Evolutionary conservation across 495 filamentous ascomycete species (phyloP).

Genomic region (Aspergillus leporis): DNA sequence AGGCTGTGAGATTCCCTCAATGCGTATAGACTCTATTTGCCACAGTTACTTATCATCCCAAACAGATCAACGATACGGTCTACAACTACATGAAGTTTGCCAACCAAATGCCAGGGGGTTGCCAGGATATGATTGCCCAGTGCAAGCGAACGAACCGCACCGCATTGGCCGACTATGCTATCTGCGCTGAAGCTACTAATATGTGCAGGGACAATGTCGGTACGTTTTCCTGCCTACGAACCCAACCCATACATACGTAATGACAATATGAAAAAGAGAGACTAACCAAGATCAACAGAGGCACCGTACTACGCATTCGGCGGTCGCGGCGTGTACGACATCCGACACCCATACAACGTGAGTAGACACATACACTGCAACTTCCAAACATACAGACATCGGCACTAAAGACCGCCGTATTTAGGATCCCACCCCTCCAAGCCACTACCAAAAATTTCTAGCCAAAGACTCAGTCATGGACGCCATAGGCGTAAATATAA

Average conservation of each 20-base stretch:
- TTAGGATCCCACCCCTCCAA: conserved; percentile 64
- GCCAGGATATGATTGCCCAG: conserved; percentile 53
- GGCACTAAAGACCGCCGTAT: conserved; percentile 21
- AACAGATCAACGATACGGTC: conserved; percentile 53
- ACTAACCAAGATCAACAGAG: conserved; percentile 33
- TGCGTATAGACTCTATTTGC: background rate
- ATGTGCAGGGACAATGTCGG: conserved; percentile 47
- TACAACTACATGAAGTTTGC: conserved; percentile 53
- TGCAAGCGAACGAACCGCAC: conserved; percentile 48
- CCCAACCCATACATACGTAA: conserved; percentile 21
- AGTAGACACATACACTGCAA: conserved; percentile 29
- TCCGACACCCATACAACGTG: conserved; percentile 47
- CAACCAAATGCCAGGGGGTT: conserved; percentile 56
- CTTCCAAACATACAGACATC: conserved; percentile 21
- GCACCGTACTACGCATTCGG: conserved; percentile 31
- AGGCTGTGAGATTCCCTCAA: conserved; percentile 46
- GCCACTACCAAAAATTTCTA: conserved; percentile 61
- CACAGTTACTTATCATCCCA: background rate
- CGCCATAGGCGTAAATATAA: conserved; percentile 64
- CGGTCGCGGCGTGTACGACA: conserved; percentile 62
- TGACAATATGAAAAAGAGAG: background rate
- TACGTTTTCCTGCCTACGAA: conserved; percentile 23
- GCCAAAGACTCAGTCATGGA: conserved; percentile 57
- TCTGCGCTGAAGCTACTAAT: conserved; percentile 40
- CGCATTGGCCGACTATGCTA: conserved; percentile 39